These are phyloP conservation scores for Mycosphaerella sp. DNA, from an alignment of 2,329 filamentous ascomycete species.

Conservation along the genomic window DNA sequence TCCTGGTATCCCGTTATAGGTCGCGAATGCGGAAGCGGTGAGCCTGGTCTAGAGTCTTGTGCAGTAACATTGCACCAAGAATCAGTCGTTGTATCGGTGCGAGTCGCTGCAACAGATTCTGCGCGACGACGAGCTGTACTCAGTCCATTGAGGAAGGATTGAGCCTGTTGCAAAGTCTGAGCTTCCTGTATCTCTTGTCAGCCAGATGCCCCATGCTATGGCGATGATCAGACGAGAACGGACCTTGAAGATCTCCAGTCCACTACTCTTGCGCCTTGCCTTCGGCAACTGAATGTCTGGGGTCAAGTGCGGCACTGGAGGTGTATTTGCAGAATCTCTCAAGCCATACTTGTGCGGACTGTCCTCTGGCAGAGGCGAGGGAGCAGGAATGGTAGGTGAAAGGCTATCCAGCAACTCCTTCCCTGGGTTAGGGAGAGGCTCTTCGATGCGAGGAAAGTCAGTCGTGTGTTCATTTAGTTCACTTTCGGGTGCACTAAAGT, in stretches of 20 bases:
- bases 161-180: slow-evolving; percentile 31
- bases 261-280: slow-evolving; percentile 30
- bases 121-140: slow-evolving; percentile 30
- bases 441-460: slow-evolving; percentile 6
- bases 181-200: slow-evolving; percentile 27
- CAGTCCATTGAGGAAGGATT: slow-evolving; percentile 33
- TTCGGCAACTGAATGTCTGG: slow-evolving; percentile 22
- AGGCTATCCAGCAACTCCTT: slow-evolving; percentile 16
- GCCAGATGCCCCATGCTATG: neutral
- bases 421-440: slow-evolving; percentile 11
- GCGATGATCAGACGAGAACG: neutral
- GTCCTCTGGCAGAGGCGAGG: slow-evolving; percentile 32
- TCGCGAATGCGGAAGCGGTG: slow-evolving; percentile 19
- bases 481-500: slow-evolving; percentile 8
- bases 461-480: slow-evolving; percentile 12
- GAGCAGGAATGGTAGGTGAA: slow-evolving; percentile 30
- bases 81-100: slow-evolving; percentile 11
- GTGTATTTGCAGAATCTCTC: slow-evolving; percentile 31
- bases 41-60: slow-evolving; percentile 10
- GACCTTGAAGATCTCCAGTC: slow-evolving; percentile 33
- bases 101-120: slow-evolving; percentile 21
- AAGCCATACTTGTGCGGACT: slow-evolving; percentile 35
- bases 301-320: slow-evolving; percentile 23
- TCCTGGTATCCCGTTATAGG: slow-evolving; percentile 15
- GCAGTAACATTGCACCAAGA: slow-evolving; percentile 10